Base-by-base conservation (phyloP, 2,329 filamentous ascomycete species). In the Monosporascus sp. region DNA sequence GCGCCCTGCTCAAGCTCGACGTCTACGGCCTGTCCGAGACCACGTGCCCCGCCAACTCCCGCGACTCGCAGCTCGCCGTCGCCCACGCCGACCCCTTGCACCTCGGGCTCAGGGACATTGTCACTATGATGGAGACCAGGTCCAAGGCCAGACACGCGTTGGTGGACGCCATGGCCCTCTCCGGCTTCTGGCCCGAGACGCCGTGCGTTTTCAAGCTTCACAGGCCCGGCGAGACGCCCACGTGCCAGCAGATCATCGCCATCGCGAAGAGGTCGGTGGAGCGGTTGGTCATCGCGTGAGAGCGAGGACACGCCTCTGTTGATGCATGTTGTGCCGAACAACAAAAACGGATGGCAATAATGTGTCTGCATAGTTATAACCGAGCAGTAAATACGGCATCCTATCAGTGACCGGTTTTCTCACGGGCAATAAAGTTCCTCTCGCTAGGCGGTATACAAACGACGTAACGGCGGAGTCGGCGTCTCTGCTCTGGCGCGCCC, bases 181-280 rank as follows among this genome's bases (percentile, higher is more conserved):
- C 68, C 0, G 80, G 78, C 37, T 54, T 48, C 14, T 65, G 57
- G 65, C 55, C 57, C 69, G 49, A 60, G 62, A 61, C 51, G 20
- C 36, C 47, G 9, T 62, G 57, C 39, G 58, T 51, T 38, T 53
- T 66, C 20, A 57, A 64, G 54, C 55, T 73, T 22, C 65, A 60
- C 36, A 52, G 62, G 22, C 53, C 62, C 2, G 70, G 66, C n/a
- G 68, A 73, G 38, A 67, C 66, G 48, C 72, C 73, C 46, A 69
- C 71, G 24, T 85, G 81, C 54, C 63, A 77, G 56, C 70, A 69
- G 53, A 74, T 84, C 36, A 73, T 85, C 18, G 73, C 79, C 31
- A 74, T 82, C 34, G 81, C 82, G 5, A 76, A 77, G 54, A 60
- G 71, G 45, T 78, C 81, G 2, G 71, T 85, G 49, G 77, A 82